These are phyloP conservation scores for Beta lomatogona DNA, from an alignment of 179 eudicot genomes.

Conservation along the genomic window DNA sequence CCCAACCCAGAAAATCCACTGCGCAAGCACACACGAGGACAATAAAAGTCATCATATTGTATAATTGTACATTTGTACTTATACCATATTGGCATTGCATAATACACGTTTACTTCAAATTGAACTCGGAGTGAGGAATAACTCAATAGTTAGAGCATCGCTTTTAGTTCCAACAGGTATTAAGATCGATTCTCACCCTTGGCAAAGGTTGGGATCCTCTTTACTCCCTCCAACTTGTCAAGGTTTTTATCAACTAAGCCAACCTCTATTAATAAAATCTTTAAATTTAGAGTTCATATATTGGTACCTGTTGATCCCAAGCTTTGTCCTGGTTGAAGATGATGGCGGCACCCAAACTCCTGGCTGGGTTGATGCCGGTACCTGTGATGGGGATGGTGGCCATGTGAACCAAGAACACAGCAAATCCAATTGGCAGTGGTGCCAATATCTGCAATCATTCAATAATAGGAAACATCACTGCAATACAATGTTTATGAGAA, in stretches of 20 bases:
- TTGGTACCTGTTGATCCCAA: slow-evolving; percentile 44
- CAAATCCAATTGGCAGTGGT: slow-evolving; percentile 53
- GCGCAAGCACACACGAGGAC: neutral
- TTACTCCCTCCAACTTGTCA: too few species aligned
- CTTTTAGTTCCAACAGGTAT: too few species aligned
- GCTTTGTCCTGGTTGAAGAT: slow-evolving; percentile 39
- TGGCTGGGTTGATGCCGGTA: slow-evolving; percentile 58
- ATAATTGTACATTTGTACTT: neutral
- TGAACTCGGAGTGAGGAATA: too few species aligned
- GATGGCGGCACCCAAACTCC: slow-evolving; percentile 56
- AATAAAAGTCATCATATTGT: neutral
- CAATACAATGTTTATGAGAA: too few species aligned
- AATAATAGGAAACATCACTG: too few species aligned
- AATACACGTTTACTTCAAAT: too few species aligned
- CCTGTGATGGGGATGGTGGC: slow-evolving; percentile 61
- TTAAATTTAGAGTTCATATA: too few species aligned
- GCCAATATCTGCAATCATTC: slow-evolving; percentile 43
- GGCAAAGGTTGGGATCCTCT: too few species aligned
- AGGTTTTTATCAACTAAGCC: too few species aligned
- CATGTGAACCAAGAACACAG: slow-evolving; percentile 59
- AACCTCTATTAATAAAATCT: too few species aligned
- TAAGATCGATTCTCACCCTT: neutral
- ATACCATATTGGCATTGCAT: neutral
- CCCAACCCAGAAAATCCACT: slow-evolving; percentile 55
- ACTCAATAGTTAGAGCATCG: too few species aligned